Conservation (phyloP, 2,329 filamentous ascomycete species). For the Aspergillus sp. region DNA sequence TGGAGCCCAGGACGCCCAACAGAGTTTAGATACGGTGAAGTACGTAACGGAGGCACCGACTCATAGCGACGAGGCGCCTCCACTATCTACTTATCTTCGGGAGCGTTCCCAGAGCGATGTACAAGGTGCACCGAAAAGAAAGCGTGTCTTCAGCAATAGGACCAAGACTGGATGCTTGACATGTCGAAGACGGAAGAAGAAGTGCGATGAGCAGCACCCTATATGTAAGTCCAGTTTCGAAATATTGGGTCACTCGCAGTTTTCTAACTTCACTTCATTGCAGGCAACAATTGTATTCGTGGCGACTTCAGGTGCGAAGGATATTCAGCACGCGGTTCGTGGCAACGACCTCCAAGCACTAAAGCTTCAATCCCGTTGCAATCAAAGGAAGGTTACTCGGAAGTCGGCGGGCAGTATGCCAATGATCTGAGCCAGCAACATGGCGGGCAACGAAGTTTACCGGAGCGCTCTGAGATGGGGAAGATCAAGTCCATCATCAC, state of each 20-base stretch:
- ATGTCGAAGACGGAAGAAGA: constrained; percentile 88
- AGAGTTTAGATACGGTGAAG: constrained; percentile 21
- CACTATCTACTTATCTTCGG: constrained; percentile 22
- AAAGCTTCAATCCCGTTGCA: constrained; percentile 64
- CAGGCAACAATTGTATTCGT: constrained; percentile 80
- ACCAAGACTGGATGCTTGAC: constrained; percentile 95
- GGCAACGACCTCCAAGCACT: constrained; percentile 67
- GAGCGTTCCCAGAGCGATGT: constrained; percentile 26
- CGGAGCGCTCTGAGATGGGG: constrained; percentile 33
- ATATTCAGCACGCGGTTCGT: constrained; percentile 70
- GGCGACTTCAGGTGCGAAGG: constrained; percentile 87
- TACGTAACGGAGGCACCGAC: constrained; percentile 29
- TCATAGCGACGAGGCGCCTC: constrained; percentile 25
- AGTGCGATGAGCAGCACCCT: constrained; percentile 90
- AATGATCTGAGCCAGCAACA: constrained; percentile 31
- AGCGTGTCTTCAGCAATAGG: constrained; percentile 70
- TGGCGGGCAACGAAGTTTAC: constrained; percentile 26
- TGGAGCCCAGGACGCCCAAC: constrained; percentile 34
- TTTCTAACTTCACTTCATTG: constrained; percentile 7
- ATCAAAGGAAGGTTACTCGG: constrained; percentile 60
- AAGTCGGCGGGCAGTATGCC: constrained; percentile 28
- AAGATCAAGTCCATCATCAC: constrained; percentile 39
- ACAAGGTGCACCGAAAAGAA: constrained; percentile 37
- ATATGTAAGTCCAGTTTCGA: constrained; percentile 56
- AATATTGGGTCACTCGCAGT: constrained; percentile 2